These are phyloP conservation scores for Calycina herbarum DNA, from an alignment of 2,329 filamentous ascomycete species.

Conservation along the genomic window DNA sequence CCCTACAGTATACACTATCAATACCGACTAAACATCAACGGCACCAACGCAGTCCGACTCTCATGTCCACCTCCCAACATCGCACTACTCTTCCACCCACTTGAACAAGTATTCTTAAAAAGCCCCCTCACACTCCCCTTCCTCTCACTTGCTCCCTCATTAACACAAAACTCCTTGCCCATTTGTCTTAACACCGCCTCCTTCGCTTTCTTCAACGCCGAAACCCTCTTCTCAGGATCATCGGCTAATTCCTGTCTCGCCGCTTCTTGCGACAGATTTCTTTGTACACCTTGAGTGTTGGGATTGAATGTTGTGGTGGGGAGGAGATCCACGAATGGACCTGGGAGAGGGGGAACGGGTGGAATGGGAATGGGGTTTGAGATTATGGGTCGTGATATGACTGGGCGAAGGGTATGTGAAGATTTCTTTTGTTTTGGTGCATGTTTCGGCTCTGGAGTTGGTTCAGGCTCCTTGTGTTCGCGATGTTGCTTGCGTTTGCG, in stretches of 20 bases:
- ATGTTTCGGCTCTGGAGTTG: slow-evolving; percentile 3
- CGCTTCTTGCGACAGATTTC: slow-evolving; percentile 57
- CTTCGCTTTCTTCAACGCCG: slow-evolving; percentile 58
- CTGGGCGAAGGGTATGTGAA: background rate
- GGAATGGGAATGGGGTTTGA: slow-evolving; percentile 32
- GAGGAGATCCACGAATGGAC: slow-evolving; percentile 44
- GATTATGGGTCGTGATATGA: slow-evolving; percentile 14
- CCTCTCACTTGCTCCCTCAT: slow-evolving; percentile 26
- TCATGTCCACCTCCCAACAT: slow-evolving; percentile 46
- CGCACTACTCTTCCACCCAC: slow-evolving; percentile 25
- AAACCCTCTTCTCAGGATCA: slow-evolving; percentile 54
- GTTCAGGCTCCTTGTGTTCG: slow-evolving; percentile 34
- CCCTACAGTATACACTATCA: slow-evolving; percentile 12
- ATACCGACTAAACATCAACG: slow-evolving; percentile 57
- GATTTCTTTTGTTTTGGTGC: background rate
- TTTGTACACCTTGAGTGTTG: slow-evolving; percentile 57
- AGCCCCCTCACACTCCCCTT: slow-evolving; percentile 26
- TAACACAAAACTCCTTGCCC: slow-evolving; percentile 49
- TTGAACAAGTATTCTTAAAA: slow-evolving; percentile 32
- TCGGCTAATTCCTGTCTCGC: slow-evolving; percentile 56
- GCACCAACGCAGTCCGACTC: slow-evolving; percentile 55
- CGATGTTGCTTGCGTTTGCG: slow-evolving; percentile 40
- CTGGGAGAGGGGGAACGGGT: slow-evolving; percentile 1
- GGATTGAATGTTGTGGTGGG: slow-evolving; percentile 56
- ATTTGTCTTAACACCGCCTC: slow-evolving; percentile 61